Base-by-base conservation (phyloP, 768 basidiomycete genomes). In the Panellus pusillus region DNA sequence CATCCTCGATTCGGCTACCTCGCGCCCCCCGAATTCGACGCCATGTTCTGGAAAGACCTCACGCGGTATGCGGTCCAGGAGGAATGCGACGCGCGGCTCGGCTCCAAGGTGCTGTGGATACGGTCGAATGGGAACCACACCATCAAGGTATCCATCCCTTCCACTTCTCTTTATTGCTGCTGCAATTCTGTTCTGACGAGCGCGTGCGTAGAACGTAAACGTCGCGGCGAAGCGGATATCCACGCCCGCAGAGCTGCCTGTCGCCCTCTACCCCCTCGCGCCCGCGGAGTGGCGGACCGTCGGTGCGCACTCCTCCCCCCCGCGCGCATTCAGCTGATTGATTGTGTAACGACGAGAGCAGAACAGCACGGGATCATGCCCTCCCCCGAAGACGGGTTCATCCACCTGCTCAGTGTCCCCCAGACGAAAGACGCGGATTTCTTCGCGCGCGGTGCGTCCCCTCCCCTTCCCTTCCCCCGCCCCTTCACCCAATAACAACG, bases 61-160 rank as follows among this genome's bases (percentile, higher is more conserved):
- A 50, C 57, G 17, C 58, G 60, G 3, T 72, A 69, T 49, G 64
- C 65, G 37, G 40, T 61, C n/a, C 43, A 65, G 36, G 60, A 65
- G 13, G 70, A 72, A 18, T 57, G 57, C 31, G 51, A 65, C 5
- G 32, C 60, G 29, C 64, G 65, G 11, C 15, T 40, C 9, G 28
- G 58, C 24, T 15, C 47, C 11, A 63, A 66, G 14, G 37, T 62
- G 17, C 60, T 55, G 50, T 71, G 68, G 66, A 65, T 69, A 31
- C 62, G 70, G 18, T 61, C 65, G 6, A 63, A 43, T 31, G 17
- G 13, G 17, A 52, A 53, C n/a, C 67, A 69, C 38, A 47, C 42
- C 1, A 69, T 66, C 12, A 40, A 44, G 43, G 59, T 52, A 20
- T 36, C 27, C n/a, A 20, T 36, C 27, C n/a, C 29, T 6, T 35